Conservation (phyloP, 176 grass and related monocot genomes). For the Triticum turgidum region DNA sequence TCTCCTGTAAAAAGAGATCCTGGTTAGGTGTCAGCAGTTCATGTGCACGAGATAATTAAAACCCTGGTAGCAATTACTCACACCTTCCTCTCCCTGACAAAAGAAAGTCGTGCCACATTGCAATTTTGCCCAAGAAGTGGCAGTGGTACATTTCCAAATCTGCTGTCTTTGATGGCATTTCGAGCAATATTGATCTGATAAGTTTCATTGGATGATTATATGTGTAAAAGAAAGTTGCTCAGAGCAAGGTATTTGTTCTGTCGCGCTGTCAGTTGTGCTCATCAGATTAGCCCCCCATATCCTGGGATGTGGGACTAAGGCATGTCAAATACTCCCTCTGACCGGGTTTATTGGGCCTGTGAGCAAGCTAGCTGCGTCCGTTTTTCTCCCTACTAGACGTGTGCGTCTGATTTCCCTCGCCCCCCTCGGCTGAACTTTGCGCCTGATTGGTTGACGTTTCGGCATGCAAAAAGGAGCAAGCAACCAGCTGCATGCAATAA, state of each 20-base stretch:
- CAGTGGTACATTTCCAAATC: background rate
- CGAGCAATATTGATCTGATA: background rate
- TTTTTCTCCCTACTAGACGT: too few species aligned
- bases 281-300: background rate
- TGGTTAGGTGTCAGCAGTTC: background rate
- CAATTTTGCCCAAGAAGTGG: background rate
- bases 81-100: background rate
- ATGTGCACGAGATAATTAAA: background rate
- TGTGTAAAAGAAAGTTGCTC: background rate
- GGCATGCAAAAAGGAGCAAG: too few species aligned
- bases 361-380: too few species aligned
- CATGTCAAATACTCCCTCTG: background rate
- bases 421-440: too few species aligned
- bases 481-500: too few species aligned
- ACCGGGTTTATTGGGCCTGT: too few species aligned
- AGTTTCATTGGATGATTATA: background rate
- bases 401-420: too few species aligned
- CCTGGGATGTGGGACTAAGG: background rate
- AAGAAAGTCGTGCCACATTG: background rate
- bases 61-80: background rate
- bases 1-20: background rate
- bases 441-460: too few species aligned
- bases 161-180: constrained; percentile 19
- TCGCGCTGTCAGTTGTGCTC: background rate
- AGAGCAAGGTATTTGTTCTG: background rate